A percentile compares a stretch with the other conserved stretches of the same genome.
Evolutionary conservation across 2,329 filamentous ascomycete genomes (phyloP).

Genomic region (Penicillium sp.): DNA sequence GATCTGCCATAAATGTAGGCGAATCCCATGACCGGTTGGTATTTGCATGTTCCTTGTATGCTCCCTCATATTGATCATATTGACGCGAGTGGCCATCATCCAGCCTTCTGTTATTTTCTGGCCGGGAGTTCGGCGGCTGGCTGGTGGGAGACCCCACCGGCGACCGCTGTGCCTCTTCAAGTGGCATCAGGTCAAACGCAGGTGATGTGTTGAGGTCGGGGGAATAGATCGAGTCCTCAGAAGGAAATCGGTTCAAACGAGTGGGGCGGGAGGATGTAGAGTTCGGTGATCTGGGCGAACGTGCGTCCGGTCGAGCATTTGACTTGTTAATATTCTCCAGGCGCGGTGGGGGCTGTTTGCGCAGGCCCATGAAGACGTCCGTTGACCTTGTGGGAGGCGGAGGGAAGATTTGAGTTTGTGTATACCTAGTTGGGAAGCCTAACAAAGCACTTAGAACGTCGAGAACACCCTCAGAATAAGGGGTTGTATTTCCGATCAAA

Average conservation of each 20-base stretch:
- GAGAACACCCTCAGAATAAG: neutral
- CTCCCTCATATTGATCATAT: constrained; percentile 2
- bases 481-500: neutral
- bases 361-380: constrained; percentile 38
- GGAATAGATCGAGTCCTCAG: constrained; percentile 35
- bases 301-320: constrained; percentile 30
- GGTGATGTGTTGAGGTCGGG: constrained; percentile 39
- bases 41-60: constrained; percentile 7
- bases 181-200: constrained; percentile 38
- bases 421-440: neutral
- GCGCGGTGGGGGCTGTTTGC: constrained; percentile 38
- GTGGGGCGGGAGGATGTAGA: constrained; percentile 29
- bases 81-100: constrained; percentile 11
- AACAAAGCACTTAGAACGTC: neutral
- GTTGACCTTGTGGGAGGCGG: neutral
- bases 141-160: constrained; percentile 30
- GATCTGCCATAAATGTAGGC: constrained; percentile 22
- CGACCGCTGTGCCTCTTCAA: constrained; percentile 38
- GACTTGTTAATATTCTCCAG: constrained; percentile 34
- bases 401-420: neutral
- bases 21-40: constrained; percentile 18
- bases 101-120: constrained; percentile 25
- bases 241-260: constrained; percentile 26
- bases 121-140: constrained; percentile 32
- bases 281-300: constrained; percentile 33